A percentile compares a stretch with the other conserved stretches of the same genome.
These are phyloP conservation scores for Globisporangium spiculum DNA, from an alignment of 352 stramenopile species.

Conservation along the genomic window DNA sequence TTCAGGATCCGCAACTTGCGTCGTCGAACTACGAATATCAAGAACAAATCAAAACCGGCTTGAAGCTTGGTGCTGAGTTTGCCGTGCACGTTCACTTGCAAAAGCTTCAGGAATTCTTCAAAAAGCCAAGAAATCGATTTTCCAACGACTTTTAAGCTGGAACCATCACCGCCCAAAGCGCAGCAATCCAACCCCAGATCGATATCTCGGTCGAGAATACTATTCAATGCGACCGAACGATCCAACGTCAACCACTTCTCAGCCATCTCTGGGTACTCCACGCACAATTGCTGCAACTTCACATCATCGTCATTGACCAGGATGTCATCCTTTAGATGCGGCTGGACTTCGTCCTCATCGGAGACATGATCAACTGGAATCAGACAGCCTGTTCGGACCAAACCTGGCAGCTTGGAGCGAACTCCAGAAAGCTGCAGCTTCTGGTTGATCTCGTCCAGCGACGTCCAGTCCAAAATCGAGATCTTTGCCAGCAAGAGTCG, in stretches of 20 bases:
- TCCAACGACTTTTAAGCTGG: conserved; percentile 16
- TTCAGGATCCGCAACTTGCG: conserved; percentile 42
- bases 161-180: conserved; percentile 8
- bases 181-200: conserved; percentile 41
- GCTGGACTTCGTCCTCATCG: conserved; percentile 14
- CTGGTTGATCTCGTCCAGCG: conserved; percentile 48
- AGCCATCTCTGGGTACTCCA: conserved; percentile 26
- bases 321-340: conserved; percentile 32
- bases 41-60: conserved; percentile 50
- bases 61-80: conserved; percentile 29
- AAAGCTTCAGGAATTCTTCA: conserved; percentile 27
- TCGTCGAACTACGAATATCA: conserved; percentile 54
- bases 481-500: conserved; percentile 74
- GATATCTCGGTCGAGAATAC: conserved; percentile 35
- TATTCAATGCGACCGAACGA: conserved; percentile 20
- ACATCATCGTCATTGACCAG: conserved; percentile 22
- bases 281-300: conserved; percentile 27
- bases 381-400: conserved; percentile 47
- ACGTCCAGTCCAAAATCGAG: conserved; percentile 73
- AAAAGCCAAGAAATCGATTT: conserved; percentile 28
- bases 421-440: conserved; percentile 52
- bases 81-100: conserved; percentile 2
- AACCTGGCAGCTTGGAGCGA: conserved; percentile 34
- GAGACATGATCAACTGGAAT: conserved; percentile 23
- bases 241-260: conserved; percentile 34